Evolutionary conservation across 495 filamentous ascomycete genomes (phyloP), one percentile per base, ranked within the genome.

Genomic region (Parathielavia appendiculata): DNA sequence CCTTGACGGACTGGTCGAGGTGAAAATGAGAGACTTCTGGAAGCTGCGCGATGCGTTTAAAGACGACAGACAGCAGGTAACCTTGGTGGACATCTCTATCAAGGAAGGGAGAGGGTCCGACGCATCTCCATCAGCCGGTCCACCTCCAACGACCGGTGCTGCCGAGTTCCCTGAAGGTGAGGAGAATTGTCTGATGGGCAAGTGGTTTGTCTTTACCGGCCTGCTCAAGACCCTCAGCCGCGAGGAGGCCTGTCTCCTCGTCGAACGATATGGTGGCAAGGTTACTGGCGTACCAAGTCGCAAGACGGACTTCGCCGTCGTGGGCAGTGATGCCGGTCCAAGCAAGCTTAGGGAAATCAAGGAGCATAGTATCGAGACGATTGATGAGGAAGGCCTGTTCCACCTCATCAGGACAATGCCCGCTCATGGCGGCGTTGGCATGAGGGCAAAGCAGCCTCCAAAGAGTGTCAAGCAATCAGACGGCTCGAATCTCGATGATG

Each of bases 131-230:
- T n/a, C n/a, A n/a, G 73, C 75, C 57, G 81, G 69, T 48, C 79
- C 86, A 6, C 82, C 87, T 40, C 83, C 80, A 34, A 80, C 79
- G 46, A 77, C 83, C 38, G 86, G 81, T 22, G 75, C 80, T 13
- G 82, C 77, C 55, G 89, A 91, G n/a, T 72, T 93, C 53, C 93
- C 93, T 12, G 78, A 79, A 32, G 93, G 93, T 9, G 86, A 83
- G 51, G 89, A 93, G 16, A 92, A 97, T 63, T 99, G 93, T 69
- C 79, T 99, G 50, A 84, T 89, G 44, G 95, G 93, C n/a, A 75
- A 97, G 57, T 84, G 84, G 0, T 99, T 99, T 64, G 93, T 99
- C 17, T 99, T 99, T 60, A 97, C 93, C 14, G 93, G 93, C 22
- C 74, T 96, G 19, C 77, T 96, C 34, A 81, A 88, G 40, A 85